phyloP scores from a whole-genome alignment of 169 alveolate genomes.

The Plasmodium gaboni region DNA sequence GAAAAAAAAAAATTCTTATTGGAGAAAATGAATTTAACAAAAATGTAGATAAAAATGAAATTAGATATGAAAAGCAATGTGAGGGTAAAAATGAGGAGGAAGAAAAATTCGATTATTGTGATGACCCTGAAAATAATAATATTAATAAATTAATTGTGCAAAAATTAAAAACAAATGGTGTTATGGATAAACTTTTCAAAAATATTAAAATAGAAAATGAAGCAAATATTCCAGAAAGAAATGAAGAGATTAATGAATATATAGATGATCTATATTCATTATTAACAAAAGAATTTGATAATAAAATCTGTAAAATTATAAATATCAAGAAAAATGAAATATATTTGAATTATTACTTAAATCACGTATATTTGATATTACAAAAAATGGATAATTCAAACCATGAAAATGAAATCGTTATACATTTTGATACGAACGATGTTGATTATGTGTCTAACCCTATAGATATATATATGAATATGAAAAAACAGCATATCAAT shows the following conservation, averaged over 20 bases:
- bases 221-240: not conserved
- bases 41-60: not conserved
- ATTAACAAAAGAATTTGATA: constrained; percentile 1
- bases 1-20: not conserved
- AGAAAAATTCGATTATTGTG: not conserved
- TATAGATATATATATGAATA: constrained; percentile 55
- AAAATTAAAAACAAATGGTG: constrained; percentile 4
- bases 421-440: constrained; percentile 19
- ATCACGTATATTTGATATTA: constrained; percentile 16
- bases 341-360: constrained; percentile 15
- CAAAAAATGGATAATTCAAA: not conserved
- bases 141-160: constrained; percentile 2
- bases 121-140: not conserved
- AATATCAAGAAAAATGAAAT: constrained; percentile 25
- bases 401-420: constrained; percentile 3
- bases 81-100: not conserved
- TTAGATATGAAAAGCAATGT: not conserved
- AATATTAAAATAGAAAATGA: constrained; percentile 6
- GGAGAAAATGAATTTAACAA: not conserved
- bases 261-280: not conserved
- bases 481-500: constrained; percentile 38
- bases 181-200: not conserved
- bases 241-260: constrained; percentile 7
- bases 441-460: constrained; percentile 2
- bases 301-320: not conserved